phyloP scores from a whole-genome alignment of 2,329 filamentous ascomycete species.

The Alternaria hordeiaustralica region DNA sequence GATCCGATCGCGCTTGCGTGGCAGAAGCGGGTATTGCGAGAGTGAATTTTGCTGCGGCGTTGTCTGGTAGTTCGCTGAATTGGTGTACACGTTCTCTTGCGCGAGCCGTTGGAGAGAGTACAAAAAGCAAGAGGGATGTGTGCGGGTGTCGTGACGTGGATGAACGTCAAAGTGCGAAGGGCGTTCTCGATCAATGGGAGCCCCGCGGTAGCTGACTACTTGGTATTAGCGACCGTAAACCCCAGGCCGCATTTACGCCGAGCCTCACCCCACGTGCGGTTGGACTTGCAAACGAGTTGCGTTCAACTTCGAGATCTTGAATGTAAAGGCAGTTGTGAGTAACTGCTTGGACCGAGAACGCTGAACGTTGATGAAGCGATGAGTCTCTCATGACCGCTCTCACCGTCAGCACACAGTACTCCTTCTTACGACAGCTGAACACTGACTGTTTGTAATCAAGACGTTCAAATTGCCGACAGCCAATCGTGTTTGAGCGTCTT shows the following conservation, averaged over 20 bases:
- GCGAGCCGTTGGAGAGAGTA: constrained; percentile 1
- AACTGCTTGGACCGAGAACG: neutral
- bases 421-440: neutral
- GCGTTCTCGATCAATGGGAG: constrained; percentile 9
- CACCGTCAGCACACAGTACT: neutral
- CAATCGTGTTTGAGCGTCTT: neutral
- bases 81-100: neutral
- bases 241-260: constrained; percentile 11
- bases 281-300: neutral
- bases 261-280: constrained; percentile 9
- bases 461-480: neutral
- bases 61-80: neutral
- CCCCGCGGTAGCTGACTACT: constrained; percentile 27
- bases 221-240: constrained; percentile 18
- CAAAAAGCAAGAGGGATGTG: constrained; percentile 9
- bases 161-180: constrained; percentile 10
- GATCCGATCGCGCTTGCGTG: constrained; percentile 18
- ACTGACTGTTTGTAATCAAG: neutral
- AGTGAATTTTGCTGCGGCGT: neutral
- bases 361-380: neutral
- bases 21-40: neutral
- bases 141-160: constrained; percentile 27
- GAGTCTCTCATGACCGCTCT: neutral
- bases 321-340: neutral
- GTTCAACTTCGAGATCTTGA: neutral